These are phyloP conservation scores for Beauveria brongniartii DNA, from an alignment of 2,329 filamentous ascomycete species.

Conservation along the genomic window DNA sequence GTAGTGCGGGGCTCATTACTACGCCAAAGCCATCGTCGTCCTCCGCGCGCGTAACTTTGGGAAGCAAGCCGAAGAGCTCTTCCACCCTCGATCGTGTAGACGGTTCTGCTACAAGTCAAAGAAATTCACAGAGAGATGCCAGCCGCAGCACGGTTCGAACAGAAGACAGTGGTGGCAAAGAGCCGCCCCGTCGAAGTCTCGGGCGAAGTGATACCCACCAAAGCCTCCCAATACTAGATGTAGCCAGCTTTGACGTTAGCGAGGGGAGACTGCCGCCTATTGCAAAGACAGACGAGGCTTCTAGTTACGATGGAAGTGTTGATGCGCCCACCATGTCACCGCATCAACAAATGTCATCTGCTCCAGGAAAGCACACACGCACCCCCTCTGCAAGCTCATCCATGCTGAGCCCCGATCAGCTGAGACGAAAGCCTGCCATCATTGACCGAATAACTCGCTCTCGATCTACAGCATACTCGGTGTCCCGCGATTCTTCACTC, in stretches of 20 bases:
- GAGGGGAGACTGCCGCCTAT: slow-evolving; percentile 27
- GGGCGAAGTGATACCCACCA: slow-evolving; percentile 34
- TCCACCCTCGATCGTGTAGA: slow-evolving; percentile 36
- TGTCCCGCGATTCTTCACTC: slow-evolving; percentile 51
- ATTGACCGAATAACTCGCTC: slow-evolving; percentile 48
- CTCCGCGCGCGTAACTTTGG: slow-evolving; percentile 28
- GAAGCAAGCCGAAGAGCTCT: slow-evolving; percentile 35
- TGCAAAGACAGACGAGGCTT: slow-evolving; percentile 34
- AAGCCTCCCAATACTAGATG: slow-evolving; percentile 27
- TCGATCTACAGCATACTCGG: slow-evolving; percentile 32
- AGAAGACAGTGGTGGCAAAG: slow-evolving; percentile 35
- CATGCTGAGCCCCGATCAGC: slow-evolving; percentile 29
- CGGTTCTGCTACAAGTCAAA: slow-evolving; percentile 42
- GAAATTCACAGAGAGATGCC: slow-evolving; percentile 42
- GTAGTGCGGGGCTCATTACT: slow-evolving; percentile 35
- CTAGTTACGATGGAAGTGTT: slow-evolving; percentile 36
- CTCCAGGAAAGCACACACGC: slow-evolving; percentile 28
- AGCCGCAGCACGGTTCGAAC: slow-evolving; percentile 32
- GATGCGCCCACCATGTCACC: slow-evolving; percentile 28
- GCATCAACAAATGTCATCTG: slow-evolving; percentile 17
- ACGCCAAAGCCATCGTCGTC: slow-evolving; percentile 34
- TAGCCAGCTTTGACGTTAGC: slow-evolving; percentile 30
- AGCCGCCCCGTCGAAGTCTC: slow-evolving; percentile 31
- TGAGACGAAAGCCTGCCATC: slow-evolving; percentile 39
- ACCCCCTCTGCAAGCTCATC: slow-evolving; percentile 28